phyloP scores from a whole-genome alignment of 2,329 filamentous ascomycete species.

The Aspergillus glaucus region DNA sequence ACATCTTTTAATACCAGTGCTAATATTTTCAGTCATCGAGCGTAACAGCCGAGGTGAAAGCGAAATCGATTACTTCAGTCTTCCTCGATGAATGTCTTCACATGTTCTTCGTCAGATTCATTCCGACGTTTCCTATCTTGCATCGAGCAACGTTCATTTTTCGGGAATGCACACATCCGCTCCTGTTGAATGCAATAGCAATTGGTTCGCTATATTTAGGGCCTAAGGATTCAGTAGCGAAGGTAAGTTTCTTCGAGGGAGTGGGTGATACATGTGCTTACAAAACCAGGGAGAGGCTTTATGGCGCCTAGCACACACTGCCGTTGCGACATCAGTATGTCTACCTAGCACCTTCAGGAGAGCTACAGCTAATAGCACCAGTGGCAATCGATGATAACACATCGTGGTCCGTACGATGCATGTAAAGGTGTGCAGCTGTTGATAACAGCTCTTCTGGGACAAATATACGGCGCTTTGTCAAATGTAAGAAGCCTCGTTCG shows the following conservation, averaged over 20 bases:
- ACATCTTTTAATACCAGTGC: background rate
- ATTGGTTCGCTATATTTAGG: slow-evolving; percentile 43
- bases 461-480: slow-evolving; percentile 40
- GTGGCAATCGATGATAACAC: slow-evolving; percentile 42
- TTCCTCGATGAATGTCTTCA: slow-evolving; percentile 44
- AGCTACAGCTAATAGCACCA: slow-evolving; percentile 1
- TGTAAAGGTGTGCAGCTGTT: slow-evolving; percentile 42
- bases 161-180: slow-evolving; percentile 38
- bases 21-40: slow-evolving; percentile 30
- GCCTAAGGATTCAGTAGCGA: slow-evolving; percentile 37
- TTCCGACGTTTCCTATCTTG: slow-evolving; percentile 42
- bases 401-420: slow-evolving; percentile 37
- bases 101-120: slow-evolving; percentile 44
- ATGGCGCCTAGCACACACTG: slow-evolving; percentile 41
- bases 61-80: slow-evolving; percentile 39
- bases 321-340: slow-evolving; percentile 37
- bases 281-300: slow-evolving; percentile 35
- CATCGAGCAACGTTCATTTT: slow-evolving; percentile 42
- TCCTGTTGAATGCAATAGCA: slow-evolving; percentile 42
- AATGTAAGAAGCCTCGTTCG: slow-evolving; percentile 17
- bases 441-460: slow-evolving; percentile 37
- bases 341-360: no score
- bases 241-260: slow-evolving; percentile 14
- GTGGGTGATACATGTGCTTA: background rate
- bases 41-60: slow-evolving; percentile 40